These are phyloP conservation scores for Penicillium corylophilum DNA, from an alignment of 2,329 filamentous ascomycete species.

Conservation along the genomic window DNA sequence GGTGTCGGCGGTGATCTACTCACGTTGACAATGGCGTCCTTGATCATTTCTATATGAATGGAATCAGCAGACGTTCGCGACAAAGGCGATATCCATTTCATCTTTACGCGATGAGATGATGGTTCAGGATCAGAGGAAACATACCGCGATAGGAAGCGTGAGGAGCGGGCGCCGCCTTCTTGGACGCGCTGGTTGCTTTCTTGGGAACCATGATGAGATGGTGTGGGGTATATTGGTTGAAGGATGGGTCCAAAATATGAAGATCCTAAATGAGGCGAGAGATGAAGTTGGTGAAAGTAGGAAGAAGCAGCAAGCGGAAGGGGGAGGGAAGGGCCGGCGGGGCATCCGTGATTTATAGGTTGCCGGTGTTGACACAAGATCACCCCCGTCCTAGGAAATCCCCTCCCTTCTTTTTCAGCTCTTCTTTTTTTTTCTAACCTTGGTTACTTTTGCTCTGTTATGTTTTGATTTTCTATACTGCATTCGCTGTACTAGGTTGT, in stretches of 20 bases:
- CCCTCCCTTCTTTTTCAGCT: slow-evolving; percentile 2
- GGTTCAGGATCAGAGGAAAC: slow-evolving; percentile 46
- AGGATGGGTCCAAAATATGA: slow-evolving; percentile 14
- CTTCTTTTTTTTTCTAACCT: slow-evolving; percentile 2
- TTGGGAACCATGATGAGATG: slow-evolving; percentile 62
- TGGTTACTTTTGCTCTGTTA: not conserved
- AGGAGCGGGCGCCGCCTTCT: slow-evolving; percentile 57
- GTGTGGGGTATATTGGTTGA: slow-evolving; percentile 8
- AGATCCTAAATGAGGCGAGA: slow-evolving; percentile 10
- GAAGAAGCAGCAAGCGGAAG: slow-evolving; percentile 37
- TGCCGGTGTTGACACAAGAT: slow-evolving; percentile 44
- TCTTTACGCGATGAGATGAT: slow-evolving; percentile 47
- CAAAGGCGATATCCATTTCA: slow-evolving; percentile 38
- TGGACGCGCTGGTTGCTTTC: slow-evolving; percentile 57
- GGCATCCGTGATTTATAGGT: slow-evolving; percentile 46
- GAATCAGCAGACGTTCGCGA: slow-evolving; percentile 58
- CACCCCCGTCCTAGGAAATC: slow-evolving; percentile 24
- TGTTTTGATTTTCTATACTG: not conserved
- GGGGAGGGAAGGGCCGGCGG: slow-evolving; percentile 39
- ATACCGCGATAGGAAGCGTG: slow-evolving; percentile 68
- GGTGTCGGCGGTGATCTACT: slow-evolving; percentile 57
- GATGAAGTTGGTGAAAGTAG: slow-evolving; percentile 13
- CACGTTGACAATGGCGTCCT: slow-evolving; percentile 69
- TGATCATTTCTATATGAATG: slow-evolving; percentile 64
- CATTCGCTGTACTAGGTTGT: not conserved